These are phyloP conservation scores for Rheum nobile DNA, from an alignment of 148 eudicot genomes.

Conservation along the genomic window DNA sequence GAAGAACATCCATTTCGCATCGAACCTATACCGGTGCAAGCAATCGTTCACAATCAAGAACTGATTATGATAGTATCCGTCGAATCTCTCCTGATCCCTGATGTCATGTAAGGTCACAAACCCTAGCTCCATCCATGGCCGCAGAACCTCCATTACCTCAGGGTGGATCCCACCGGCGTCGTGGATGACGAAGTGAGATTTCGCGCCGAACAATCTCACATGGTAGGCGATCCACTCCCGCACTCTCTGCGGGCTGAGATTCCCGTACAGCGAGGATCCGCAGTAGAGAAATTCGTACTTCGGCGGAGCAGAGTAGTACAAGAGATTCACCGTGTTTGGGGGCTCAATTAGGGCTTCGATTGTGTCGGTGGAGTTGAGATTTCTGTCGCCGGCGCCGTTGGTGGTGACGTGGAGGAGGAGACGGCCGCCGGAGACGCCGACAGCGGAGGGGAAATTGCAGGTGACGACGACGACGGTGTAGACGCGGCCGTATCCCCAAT, in stretches of 20 bases:
- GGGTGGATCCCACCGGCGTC: constrained; percentile 86
- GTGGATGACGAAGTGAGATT: constrained; percentile 59
- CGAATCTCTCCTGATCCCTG: constrained; percentile 56
- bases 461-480: no score
- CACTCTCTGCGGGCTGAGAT: constrained; percentile 53
- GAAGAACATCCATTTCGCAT: constrained; percentile 66
- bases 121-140: constrained; percentile 67
- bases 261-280: constrained; percentile 56
- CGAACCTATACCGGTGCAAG: constrained; percentile 50
- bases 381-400: constrained; percentile 31
- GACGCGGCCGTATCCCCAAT: no score
- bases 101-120: constrained; percentile 55
- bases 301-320: constrained; percentile 19
- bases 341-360: constrained; percentile 31
- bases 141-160: constrained; percentile 45
- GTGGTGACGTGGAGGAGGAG: constrained; percentile 32
- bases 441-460: no score
- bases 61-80: constrained; percentile 78
- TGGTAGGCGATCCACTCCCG: constrained; percentile 80
- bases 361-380: constrained; percentile 24
- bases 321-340: constrained; percentile 10
- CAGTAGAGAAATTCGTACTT: constrained; percentile 62
- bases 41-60: constrained; percentile 64
- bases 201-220: constrained; percentile 39
- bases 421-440: constrained; percentile 25